Conservation (phyloP, 345 rosid species). For the Litchi chinensis region DNA sequence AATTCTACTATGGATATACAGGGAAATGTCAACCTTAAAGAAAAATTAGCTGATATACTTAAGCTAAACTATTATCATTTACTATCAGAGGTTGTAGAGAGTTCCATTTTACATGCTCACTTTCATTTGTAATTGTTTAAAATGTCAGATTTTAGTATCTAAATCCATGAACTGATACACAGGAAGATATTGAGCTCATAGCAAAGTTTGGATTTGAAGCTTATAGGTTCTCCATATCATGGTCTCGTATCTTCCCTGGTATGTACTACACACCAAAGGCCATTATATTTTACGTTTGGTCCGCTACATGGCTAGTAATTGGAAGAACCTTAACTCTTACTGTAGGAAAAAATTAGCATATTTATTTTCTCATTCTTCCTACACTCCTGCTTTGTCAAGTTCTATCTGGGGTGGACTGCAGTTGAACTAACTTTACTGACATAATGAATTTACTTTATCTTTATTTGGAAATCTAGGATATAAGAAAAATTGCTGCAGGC, state of each 20-base stretch:
- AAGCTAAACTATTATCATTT: not conserved
- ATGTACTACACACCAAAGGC: slow-evolving; percentile 11
- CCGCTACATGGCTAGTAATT: not conserved
- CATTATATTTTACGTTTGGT: not conserved
- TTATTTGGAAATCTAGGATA: not conserved
- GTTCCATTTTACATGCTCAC: not conserved
- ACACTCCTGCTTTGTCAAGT: slow-evolving; percentile 6
- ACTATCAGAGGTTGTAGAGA: not conserved
- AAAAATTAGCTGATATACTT: not conserved
- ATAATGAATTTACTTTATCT: not conserved
- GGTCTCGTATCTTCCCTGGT: slow-evolving; percentile 97
- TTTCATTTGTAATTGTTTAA: not conserved
- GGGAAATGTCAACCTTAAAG: not conserved
- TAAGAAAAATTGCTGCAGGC: not conserved
- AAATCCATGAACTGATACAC: slow-evolving; percentile 26
- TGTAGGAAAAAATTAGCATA: not conserved
- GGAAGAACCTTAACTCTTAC: not conserved
- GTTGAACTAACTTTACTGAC: not conserved
- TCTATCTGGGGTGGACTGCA: slow-evolving; percentile 21
- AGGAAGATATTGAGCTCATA: slow-evolving; percentile 87
- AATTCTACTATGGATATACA: not conserved
- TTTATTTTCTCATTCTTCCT: not conserved
- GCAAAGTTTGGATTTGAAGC: slow-evolving; percentile 71
- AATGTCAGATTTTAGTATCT: slow-evolving; percentile 16
- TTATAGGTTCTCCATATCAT: slow-evolving; percentile 88